Evolutionary conservation across 2,329 filamentous ascomycete genomes (phyloP).

Genomic region (Microsporum ferrugineum): DNA sequence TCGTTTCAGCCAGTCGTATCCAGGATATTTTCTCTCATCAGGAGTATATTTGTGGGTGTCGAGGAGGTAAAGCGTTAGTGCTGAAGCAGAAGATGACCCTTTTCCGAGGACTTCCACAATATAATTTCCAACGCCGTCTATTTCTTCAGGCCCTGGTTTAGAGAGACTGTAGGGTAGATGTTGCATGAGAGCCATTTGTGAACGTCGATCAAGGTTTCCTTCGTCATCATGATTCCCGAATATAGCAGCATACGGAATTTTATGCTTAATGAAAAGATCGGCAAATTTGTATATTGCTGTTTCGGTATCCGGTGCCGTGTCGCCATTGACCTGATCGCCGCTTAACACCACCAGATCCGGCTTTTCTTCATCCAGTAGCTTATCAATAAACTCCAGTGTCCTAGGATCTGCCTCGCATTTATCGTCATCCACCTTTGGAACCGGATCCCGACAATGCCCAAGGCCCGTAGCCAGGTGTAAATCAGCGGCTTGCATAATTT

Average conservation of each 20-base stretch:
- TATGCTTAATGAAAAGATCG: constrained; percentile 68
- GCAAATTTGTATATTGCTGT: constrained; percentile 91
- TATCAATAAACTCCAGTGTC: constrained; percentile 78
- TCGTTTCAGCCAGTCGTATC: constrained; percentile 95
- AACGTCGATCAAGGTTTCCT: constrained; percentile 60
- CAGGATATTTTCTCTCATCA: constrained; percentile 74
- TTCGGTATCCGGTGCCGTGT: constrained; percentile 80
- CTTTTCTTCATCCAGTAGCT: constrained; percentile 79
- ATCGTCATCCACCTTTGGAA: constrained; percentile 57
- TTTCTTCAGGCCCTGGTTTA: constrained; percentile 64
- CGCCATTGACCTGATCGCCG: constrained; percentile 92
- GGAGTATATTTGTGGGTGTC: constrained; percentile 89
- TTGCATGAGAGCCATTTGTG: constrained; percentile 77
- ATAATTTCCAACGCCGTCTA: constrained; percentile 92
- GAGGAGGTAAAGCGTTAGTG: constrained; percentile 85
- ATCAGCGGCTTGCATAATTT: constrained; percentile 94
- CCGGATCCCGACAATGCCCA: constrained; percentile 73
- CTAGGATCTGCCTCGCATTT: constrained; percentile 84
- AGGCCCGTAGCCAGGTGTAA: constrained; percentile 85
- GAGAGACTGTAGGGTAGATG: constrained; percentile 81
- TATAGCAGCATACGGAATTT: constrained; percentile 85
- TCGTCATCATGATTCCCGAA: constrained; percentile 98
- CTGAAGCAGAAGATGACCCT: constrained; percentile 69
- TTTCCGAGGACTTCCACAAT: constrained; percentile 79
- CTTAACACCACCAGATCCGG: constrained; percentile 85